phyloP scores from a whole-genome alignment of 768 basidiomycete species.

The Termitomyces bulborhizus region DNA sequence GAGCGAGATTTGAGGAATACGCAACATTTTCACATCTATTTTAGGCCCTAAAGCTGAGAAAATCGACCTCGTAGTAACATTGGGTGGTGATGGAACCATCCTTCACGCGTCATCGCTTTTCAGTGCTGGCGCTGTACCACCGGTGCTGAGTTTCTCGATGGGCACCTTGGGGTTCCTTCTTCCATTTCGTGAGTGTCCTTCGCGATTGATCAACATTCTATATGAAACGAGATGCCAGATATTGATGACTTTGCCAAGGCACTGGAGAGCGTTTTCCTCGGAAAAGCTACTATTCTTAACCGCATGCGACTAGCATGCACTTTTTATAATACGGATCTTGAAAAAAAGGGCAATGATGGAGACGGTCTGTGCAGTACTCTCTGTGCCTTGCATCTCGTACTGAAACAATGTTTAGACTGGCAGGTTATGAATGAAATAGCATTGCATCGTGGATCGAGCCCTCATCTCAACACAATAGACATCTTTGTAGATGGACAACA shows the following conservation, averaged over 20 bases:
- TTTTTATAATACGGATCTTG: constrained; percentile 58
- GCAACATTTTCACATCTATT: not conserved
- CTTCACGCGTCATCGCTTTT: constrained; percentile 91
- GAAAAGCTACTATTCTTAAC: constrained; percentile 77
- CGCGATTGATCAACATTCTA: not conserved
- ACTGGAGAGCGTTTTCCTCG: constrained; percentile 70
- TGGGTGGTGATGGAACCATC: constrained; percentile 95
- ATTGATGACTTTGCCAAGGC: constrained; percentile 84
- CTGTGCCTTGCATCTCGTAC: not conserved
- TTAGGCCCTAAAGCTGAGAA: constrained; percentile 45
- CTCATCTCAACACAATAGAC: constrained; percentile 90
- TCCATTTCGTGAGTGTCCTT: constrained; percentile 73
- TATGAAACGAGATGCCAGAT: constrained; percentile 39
- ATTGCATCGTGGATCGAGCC: constrained; percentile 85
- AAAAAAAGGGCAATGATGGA: constrained; percentile 47
- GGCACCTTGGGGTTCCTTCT: constrained; percentile 91
- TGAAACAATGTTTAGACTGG: constrained; percentile 52
- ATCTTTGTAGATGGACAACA: constrained; percentile 93
- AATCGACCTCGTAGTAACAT: constrained; percentile 83
- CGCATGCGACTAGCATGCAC: constrained; percentile 87
- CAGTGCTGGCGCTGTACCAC: constrained; percentile 85
- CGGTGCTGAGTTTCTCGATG: constrained; percentile 87
- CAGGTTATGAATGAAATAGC: constrained; percentile 98
- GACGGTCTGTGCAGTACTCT: constrained; percentile 40
- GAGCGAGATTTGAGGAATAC: constrained; percentile 10